phyloP scores from a whole-genome alignment of 2,329 filamentous ascomycete genomes.

The Phyllosticta citrichinensis region DNA sequence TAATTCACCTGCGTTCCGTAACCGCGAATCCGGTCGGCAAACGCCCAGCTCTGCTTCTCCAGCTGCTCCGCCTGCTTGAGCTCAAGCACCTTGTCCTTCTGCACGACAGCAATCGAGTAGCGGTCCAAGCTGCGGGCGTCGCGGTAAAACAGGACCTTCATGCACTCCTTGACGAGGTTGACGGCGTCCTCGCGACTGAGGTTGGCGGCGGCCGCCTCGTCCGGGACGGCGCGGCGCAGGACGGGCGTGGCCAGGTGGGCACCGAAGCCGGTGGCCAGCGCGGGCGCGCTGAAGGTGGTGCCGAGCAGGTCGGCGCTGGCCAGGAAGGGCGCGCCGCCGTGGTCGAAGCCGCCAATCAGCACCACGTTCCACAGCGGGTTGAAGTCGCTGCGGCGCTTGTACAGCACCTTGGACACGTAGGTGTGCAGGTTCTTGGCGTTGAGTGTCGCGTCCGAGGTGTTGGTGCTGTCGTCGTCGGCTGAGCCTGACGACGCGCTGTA shows the following conservation, averaged over 20 bases:
- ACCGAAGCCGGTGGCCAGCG: slow-evolving; percentile 87
- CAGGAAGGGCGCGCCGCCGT: slow-evolving; percentile 77
- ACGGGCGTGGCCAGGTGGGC: slow-evolving; percentile 88
- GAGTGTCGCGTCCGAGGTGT: slow-evolving; percentile 36
- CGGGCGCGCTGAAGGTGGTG: slow-evolving; percentile 80
- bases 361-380: slow-evolving; percentile 97
- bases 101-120: slow-evolving; percentile 86
- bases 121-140: slow-evolving; percentile 86
- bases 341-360: slow-evolving; percentile 73
- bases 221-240: slow-evolving; percentile 71
- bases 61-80: slow-evolving; percentile 77
- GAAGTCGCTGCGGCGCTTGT: slow-evolving; percentile 89
- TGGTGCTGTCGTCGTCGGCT: slow-evolving; percentile 31
- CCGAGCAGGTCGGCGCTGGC: slow-evolving; percentile 86
- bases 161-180: slow-evolving; percentile 75
- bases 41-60: slow-evolving; percentile 95
- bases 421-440: slow-evolving; percentile 92
- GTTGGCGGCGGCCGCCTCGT: slow-evolving; percentile 65
- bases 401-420: slow-evolving; percentile 92
- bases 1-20: slow-evolving; percentile 68
- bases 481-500: slow-evolving; percentile 44
- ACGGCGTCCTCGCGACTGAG: slow-evolving; percentile 72
- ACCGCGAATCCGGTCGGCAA: slow-evolving; percentile 87
- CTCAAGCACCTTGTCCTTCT: slow-evolving; percentile 69
- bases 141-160: slow-evolving; percentile 97